A percentile compares a stretch with the other conserved stretches of the same genome.
Evolutionary conservation across 805 yeast genomes (phyloP).

Genomic region (Candida nonsorbophila): DNA sequence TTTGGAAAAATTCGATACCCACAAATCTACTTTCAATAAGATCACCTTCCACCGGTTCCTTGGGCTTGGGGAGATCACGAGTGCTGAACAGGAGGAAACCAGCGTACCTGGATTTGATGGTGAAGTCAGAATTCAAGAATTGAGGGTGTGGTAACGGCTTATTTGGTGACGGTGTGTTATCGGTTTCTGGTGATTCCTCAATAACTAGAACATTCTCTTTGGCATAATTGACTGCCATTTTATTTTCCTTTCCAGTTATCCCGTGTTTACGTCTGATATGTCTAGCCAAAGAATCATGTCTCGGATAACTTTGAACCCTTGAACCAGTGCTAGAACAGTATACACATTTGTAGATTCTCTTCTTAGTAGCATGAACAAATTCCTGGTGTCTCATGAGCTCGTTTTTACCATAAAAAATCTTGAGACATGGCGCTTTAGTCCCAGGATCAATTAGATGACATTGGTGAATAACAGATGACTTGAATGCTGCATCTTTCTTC

Average conservation of each 20-base stretch:
- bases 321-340: slow-evolving; percentile 31
- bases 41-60: neutral
- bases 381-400: slow-evolving; percentile 41
- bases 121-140: slow-evolving; percentile 23
- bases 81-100: slow-evolving; percentile 25
- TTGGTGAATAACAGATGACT: slow-evolving; percentile 27
- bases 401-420: slow-evolving; percentile 39
- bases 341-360: slow-evolving; percentile 35
- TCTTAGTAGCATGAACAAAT: slow-evolving; percentile 41
- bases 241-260: slow-evolving; percentile 39
- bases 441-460: slow-evolving; percentile 34
- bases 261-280: slow-evolving; percentile 41
- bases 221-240: slow-evolving; percentile 39
- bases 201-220: slow-evolving; percentile 35
- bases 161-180: slow-evolving; percentile 8
- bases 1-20: too few relatives aligned
- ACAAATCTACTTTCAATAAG: too few relatives aligned
- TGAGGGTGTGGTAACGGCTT: slow-evolving; percentile 25
- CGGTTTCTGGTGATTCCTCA: slow-evolving; percentile 28
- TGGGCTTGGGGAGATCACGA: slow-evolving; percentile 5
- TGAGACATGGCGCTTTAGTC: slow-evolving; percentile 26
- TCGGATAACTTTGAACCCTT: slow-evolving; percentile 36
- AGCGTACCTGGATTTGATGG: slow-evolving; percentile 22
- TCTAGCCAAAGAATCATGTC: slow-evolving; percentile 40
- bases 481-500: too few relatives aligned